Percentiles rank a stretch among this genome's conserved stretches.
These are phyloP conservation scores for Graphiopsis chlorocephala DNA, from an alignment of 2,329 filamentous ascomycete species.

Conservation along the genomic window DNA sequence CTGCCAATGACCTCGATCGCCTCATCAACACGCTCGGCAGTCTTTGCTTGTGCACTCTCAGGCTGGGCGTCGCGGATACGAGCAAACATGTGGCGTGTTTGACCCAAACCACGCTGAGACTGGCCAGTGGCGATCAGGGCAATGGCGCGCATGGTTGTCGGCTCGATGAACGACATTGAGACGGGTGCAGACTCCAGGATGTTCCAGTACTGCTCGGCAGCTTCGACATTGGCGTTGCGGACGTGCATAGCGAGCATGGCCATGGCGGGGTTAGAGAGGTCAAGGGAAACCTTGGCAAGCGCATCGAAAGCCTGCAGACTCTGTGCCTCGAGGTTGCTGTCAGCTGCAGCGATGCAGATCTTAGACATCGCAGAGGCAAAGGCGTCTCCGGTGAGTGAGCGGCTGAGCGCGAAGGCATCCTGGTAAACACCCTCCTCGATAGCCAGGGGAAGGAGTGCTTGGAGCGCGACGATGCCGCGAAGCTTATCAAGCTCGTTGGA, in stretches of 20 bases:
- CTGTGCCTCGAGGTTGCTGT: conserved; percentile 67
- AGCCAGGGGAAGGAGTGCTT: conserved; percentile 77
- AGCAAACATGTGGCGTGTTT: conserved; percentile 83
- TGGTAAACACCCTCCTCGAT: conserved; percentile 67
- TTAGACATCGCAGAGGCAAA: conserved; percentile 65
- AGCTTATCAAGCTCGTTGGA: conserved; percentile 47
- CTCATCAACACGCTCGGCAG: conserved; percentile 81
- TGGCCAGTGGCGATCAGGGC: conserved; percentile 83
- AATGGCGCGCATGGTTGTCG: conserved; percentile 84
- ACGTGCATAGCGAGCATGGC: conserved; percentile 85
- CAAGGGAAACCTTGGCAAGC: conserved; percentile 48
- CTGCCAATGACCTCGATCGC: conserved; percentile 68
- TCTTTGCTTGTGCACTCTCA: conserved; percentile 50
- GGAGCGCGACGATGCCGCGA: conserved; percentile 67
- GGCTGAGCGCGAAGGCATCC: conserved; percentile 71
- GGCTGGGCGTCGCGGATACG: conserved; percentile 66
- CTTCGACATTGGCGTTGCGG: conserved; percentile 73
- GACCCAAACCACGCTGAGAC: conserved; percentile 73
- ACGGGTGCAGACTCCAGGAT: conserved; percentile 63
- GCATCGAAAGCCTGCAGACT: conserved; percentile 59
- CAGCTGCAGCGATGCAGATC: conserved; percentile 75
- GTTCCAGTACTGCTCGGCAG: conserved; percentile 78
- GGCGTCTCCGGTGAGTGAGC: conserved; percentile 56
- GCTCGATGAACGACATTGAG: conserved; percentile 72
- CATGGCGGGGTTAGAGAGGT: conserved; percentile 59